These are phyloP conservation scores for Chlorella vulgaris DNA, from an alignment of 139 green algal genomes.

Conservation along the genomic window DNA sequence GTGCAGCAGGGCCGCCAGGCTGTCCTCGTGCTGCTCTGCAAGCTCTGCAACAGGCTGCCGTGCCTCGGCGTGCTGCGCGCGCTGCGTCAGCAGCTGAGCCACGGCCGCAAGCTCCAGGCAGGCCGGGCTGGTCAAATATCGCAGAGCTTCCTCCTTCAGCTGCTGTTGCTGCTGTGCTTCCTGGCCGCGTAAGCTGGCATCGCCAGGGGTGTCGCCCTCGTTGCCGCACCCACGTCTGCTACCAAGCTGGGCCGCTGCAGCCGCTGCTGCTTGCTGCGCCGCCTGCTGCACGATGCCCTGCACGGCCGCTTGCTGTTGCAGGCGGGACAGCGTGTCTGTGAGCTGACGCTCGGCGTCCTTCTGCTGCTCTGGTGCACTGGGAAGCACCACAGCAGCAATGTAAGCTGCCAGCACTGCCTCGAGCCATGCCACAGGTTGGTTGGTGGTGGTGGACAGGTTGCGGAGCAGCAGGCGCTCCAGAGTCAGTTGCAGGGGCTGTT, in stretches of 20 bases:
- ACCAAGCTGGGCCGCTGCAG: background rate
- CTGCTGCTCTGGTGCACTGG: background rate
- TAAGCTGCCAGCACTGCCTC: conserved; percentile 16
- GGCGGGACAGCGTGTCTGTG: background rate
- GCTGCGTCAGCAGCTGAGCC: conserved; percentile 21
- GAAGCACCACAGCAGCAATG: background rate
- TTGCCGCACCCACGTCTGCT: too few relatives aligned
- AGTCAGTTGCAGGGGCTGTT: background rate
- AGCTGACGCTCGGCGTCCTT: background rate
- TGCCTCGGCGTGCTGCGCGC: too few relatives aligned
- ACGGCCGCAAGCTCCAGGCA: conserved; percentile 18
- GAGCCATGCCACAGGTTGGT: background rate
- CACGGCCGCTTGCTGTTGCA: background rate
- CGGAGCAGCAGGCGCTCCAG: conserved; percentile 6
- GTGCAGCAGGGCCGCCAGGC: background rate
- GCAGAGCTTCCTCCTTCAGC: conserved; percentile 10
- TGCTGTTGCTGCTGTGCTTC: background rate
- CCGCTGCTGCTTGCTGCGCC: background rate
- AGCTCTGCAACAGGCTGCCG: too few relatives aligned
- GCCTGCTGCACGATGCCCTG: background rate
- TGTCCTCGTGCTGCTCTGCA: background rate
- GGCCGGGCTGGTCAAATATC: conserved; percentile 11
- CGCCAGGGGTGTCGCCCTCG: too few relatives aligned
- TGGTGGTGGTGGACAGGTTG: background rate
- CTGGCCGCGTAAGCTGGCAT: too few relatives aligned